Percentiles rank a stretch among this genome's conserved stretches.
phyloP scores from a whole-genome alignment of 1,284 basidiomycete genomes.

The Heterobasidion parviporum region DNA sequence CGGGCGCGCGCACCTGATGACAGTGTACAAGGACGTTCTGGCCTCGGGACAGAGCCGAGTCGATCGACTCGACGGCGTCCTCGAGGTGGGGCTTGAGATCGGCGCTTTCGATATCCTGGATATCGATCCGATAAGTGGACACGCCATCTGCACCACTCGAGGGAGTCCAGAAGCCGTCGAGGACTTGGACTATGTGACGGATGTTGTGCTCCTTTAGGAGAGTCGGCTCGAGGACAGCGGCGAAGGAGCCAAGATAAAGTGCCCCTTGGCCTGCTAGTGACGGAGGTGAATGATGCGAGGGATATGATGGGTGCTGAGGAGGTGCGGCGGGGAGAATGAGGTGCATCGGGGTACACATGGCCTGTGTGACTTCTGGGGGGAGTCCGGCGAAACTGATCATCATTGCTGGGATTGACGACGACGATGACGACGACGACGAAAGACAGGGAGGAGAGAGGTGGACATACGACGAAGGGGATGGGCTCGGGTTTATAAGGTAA shows the following conservation, averaged over 20 bases:
- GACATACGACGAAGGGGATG: background rate
- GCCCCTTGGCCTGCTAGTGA: conserved; percentile 15
- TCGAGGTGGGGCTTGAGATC: conserved; percentile 50
- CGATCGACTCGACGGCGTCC: conserved; percentile 47
- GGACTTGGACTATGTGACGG: conserved; percentile 57
- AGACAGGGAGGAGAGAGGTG: background rate
- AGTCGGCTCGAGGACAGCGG: conserved; percentile 26
- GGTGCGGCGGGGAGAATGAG: conserved; percentile 43
- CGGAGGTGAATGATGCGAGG: conserved; percentile 7
- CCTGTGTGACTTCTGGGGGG: conserved; percentile 63
- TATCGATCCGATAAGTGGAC: conserved; percentile 54
- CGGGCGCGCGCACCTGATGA: conserved; percentile 41
- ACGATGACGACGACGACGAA: background rate
- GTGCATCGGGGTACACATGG: conserved; percentile 78
- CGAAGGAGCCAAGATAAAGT: conserved; percentile 30
- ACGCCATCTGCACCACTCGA: conserved; percentile 48
- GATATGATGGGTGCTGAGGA: conserved; percentile 11
- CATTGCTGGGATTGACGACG: background rate
- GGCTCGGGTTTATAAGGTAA: background rate
- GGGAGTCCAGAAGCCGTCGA: conserved; percentile 64
- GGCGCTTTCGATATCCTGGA: conserved; percentile 46
- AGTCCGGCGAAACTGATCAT: conserved; percentile 72
- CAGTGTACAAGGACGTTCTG: conserved; percentile 58
- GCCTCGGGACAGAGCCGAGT: conserved; percentile 37
- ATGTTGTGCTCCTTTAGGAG: conserved; percentile 35